Evolutionary conservation across 352 stramenopile species (phyloP).

Genomic region (Globisporangium iwayamae): DNA sequence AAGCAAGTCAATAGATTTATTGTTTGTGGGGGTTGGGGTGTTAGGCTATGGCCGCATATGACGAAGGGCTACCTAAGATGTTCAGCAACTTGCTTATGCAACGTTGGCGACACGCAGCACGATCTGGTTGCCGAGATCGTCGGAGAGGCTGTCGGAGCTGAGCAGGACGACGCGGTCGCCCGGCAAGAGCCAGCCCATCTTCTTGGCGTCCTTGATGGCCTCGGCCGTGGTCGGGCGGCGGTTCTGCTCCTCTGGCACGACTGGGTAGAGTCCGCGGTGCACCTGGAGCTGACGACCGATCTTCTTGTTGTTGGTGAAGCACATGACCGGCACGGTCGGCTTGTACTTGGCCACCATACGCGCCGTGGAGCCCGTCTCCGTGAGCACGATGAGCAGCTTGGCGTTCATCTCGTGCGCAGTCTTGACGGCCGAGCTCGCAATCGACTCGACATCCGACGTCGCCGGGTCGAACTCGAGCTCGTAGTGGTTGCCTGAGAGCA

Average conservation of each 20-base stretch:
- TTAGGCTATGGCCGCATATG: background rate
- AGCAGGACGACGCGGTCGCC: conserved; percentile 90
- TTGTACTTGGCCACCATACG: conserved; percentile 89
- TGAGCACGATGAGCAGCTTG: conserved; percentile 83
- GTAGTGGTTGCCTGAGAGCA: conserved; percentile 56
- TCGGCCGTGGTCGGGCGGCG: conserved; percentile 69
- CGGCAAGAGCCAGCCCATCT: conserved; percentile 87
- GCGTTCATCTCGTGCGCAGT: conserved; percentile 83
- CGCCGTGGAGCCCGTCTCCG: conserved; percentile 76
- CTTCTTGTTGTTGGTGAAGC: conserved; percentile 82
- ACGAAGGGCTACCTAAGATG: background rate
- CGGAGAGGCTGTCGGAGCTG: conserved; percentile 72
- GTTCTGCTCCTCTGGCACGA: conserved; percentile 61
- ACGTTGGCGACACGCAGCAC: conserved; percentile 82
- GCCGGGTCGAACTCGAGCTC: conserved; percentile 62
- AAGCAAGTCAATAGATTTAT: conserved; percentile 11
- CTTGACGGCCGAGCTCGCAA: conserved; percentile 82
- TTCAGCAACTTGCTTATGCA: conserved; percentile 39
- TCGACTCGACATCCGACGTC: conserved; percentile 77
- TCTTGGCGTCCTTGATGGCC: conserved; percentile 87
- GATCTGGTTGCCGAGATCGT: conserved; percentile 81
- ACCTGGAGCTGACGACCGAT: conserved; percentile 91
- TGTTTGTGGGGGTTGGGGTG: background rate
- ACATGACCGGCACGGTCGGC: conserved; percentile 91
- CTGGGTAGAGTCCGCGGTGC: conserved; percentile 76